Evolutionary conservation across 768 basidiomycete species (phyloP), one percentile per base, ranked within the genome.

Genomic region (Chalciporus chontae): DNA sequence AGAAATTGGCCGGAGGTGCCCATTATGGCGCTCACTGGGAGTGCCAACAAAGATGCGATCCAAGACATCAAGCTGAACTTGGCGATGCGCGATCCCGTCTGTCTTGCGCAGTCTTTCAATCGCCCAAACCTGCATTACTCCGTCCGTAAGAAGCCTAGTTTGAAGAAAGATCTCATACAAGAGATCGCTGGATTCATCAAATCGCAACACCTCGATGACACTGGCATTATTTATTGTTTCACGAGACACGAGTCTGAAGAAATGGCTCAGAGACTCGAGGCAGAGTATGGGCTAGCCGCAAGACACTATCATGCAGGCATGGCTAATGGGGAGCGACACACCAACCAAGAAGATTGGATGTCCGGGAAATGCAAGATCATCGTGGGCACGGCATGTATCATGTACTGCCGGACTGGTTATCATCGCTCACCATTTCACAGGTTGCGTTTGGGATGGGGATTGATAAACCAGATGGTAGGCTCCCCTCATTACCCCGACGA

Each of bases 401-500:
- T 10, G 21, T 34, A 45, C 36, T 36, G n/a, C 8, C 9, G 4
- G 26, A 14, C 39, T 26, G 3, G 10, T 53, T 48, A 14, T 39
- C 19, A 43, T 26, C 3, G 32, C 39, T 44, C 17, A 62, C 21
- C 3, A 14, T 52, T 45, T 34, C 19, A 29, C 60, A 94, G 92
- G 83, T 94, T 56, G 94, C 94, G 0, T 98, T 98, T 66, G 95
- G 95, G 10, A 98, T 98, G 94, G 94, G 95, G 1, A 90, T 95
- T 43, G 90, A 94, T 68, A 94, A 94, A 66, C 67, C 83, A 5
- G 79, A 90, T 58, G 87, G 87, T 87, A 64, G 54, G 71, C 8
- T 18, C 29, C 41, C 10, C 29, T 45, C 19, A 44, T 11, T 8
- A 51, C 10, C 17, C 9, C 8, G 38, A 3, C 11, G 7, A 36